phyloP scores from a whole-genome alignment of 2,329 filamentous ascomycete species.

The Stenocarpella maydis region DNA sequence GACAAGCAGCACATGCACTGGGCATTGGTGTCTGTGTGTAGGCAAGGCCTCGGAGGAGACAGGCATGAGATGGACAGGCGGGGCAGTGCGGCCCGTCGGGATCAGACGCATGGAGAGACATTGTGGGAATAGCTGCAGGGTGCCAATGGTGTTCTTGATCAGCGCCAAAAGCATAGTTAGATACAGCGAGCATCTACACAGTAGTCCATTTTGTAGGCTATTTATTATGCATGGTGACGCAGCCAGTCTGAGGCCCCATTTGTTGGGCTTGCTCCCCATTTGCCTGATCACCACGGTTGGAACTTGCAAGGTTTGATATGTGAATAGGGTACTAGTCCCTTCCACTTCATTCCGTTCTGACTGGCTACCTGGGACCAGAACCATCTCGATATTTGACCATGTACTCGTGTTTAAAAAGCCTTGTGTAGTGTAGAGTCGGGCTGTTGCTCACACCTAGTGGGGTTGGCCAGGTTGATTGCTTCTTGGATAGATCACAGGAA shows the following conservation, averaged over 20 bases:
- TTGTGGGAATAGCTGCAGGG: background rate
- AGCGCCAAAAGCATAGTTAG: background rate
- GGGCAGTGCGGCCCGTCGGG: background rate
- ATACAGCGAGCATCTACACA: too few species aligned
- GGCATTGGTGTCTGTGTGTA: background rate
- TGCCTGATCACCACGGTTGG: constrained; percentile 8
- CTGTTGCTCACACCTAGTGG: background rate
- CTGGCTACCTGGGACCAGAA: background rate
- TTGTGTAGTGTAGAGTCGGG: background rate
- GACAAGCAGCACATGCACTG: background rate
- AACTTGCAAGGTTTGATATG: constrained; percentile 1
- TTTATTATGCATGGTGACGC: constrained; percentile 32
- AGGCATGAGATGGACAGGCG: background rate
- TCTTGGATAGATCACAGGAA: background rate
- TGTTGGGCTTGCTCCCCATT: constrained; percentile 17
- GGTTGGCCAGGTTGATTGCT: background rate
- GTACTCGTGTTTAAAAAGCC: background rate
- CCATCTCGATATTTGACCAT: too few species aligned
- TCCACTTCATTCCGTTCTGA: too few species aligned
- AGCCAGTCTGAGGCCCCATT: background rate
- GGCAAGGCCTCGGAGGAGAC: background rate
- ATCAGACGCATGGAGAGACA: background rate
- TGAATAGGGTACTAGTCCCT: too few species aligned
- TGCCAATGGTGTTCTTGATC: background rate
- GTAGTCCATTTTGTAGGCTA: too few species aligned